Conservation (phyloP, 2,329 filamentous ascomycete species). For the Alternaria viburni region DNA sequence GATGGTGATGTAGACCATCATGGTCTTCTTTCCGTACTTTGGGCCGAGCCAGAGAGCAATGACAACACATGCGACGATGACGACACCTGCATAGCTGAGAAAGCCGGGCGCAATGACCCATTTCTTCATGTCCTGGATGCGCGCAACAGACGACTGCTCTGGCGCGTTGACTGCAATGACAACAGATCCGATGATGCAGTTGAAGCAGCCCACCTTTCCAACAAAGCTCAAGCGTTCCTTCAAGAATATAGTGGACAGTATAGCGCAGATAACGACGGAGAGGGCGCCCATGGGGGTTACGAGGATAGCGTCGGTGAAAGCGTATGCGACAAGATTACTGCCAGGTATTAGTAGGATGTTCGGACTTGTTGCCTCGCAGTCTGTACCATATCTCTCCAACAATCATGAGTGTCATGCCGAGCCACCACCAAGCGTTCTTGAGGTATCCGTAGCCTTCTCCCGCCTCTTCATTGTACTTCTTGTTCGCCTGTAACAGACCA, state of each 20-base stretch:
- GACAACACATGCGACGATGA: conserved; percentile 74
- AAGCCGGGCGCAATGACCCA: conserved; percentile 89
- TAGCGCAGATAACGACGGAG: conserved; percentile 88
- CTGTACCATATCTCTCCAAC: conserved; percentile 76
- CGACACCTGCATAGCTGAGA: conserved; percentile 79
- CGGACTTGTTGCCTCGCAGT: background rate
- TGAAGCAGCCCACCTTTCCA: conserved; percentile 93
- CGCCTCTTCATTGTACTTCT: conserved; percentile 94
- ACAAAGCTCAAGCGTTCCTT: conserved; percentile 96
- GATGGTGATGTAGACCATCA: conserved; percentile 96
- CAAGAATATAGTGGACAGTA: conserved; percentile 91
- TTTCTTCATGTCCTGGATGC: conserved; percentile 90
- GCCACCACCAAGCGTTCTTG: conserved; percentile 95
- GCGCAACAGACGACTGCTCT: conserved; percentile 78
- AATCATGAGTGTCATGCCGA: conserved; percentile 96
- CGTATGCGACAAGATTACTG: conserved; percentile 89
- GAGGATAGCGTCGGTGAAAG: conserved; percentile 94
- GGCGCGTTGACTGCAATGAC: conserved; percentile 96
- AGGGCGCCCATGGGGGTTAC: conserved; percentile 91
- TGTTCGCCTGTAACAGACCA: conserved; percentile 87
- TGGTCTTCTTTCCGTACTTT: conserved; percentile 91
- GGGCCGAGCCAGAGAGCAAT: conserved; percentile 83
- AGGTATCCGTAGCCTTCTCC: conserved; percentile 97
- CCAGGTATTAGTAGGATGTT: conserved; percentile 48
- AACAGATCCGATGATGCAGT: conserved; percentile 91